Base-by-base conservation (phyloP, 225 moss, liverwort and hornwort genomes). In the Polytrichum commune region DNA sequence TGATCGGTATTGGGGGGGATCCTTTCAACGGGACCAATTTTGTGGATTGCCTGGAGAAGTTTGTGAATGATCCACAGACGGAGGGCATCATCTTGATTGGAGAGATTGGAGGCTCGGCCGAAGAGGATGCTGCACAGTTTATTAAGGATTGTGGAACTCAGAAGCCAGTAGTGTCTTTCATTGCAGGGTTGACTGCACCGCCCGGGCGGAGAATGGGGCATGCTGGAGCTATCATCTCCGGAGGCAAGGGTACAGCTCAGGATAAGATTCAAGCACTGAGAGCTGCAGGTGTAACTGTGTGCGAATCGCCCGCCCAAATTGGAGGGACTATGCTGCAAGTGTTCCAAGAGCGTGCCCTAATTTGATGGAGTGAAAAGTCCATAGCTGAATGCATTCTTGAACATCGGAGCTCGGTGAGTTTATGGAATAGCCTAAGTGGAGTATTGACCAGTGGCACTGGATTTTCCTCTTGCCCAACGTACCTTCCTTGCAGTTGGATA, bases 1-100 rank as follows among this genome's bases (percentile, higher is more conserved):
- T 90, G 83, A 90, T 96, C 53, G 96, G 96, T 65, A 93, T 96
- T 77, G 96, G 96, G 60, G 96, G 95, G 19, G 96, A 96, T 78
- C 96, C 96, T 22, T 96, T 96, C 65, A 96, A 96, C 74, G 96
- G 96, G 74, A 96, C 96, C 13, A 92, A 96, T 82, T 96, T 96
- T 80, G 93, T 96, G 64, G 92, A 93, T 76, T 96, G 96, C 77
- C 68, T 96, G 63, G 89, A 92, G 76, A 90, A 90, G 76, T 96
- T 96, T 24, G 93, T 96, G 60, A 88, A 92, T 29, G 96, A 96
- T 81, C 92, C 93, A 56, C 96, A 96, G 76, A 96, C 96, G 58
- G 96, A 96, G 80, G 96, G 93, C 20, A 93, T 96, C n/a, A 72
- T 96, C 63, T 82, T 96, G 81, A 96, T 96, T 64, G 96, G 96